Conservation (phyloP, 805 yeast genomes). For the Metschnikowia noctiluminum region DNA sequence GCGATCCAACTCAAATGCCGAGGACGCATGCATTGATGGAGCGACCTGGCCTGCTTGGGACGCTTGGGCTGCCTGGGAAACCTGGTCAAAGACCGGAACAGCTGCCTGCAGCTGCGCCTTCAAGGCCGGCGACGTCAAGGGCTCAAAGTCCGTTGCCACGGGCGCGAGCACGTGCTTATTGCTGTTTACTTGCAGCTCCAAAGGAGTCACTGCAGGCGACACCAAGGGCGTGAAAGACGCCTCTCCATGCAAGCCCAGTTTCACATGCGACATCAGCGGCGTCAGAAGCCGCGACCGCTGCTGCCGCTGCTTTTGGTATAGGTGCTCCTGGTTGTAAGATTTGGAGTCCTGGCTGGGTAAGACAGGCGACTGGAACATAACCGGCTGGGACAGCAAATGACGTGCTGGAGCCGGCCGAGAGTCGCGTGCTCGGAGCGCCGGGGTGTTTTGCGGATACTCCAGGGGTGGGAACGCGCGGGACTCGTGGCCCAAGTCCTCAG, state of each 20-base stretch:
- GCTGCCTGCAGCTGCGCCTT: conserved; percentile 37
- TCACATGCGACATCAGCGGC: conserved; percentile 3
- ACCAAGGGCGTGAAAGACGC: conserved; percentile 67
- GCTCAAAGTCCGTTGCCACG: conserved; percentile 35
- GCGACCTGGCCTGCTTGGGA: too few relatives aligned
- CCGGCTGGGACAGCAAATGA: neutral
- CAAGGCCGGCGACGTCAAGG: conserved; percentile 69
- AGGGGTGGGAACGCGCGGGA: conserved; percentile 20
- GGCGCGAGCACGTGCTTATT: conserved; percentile 13
- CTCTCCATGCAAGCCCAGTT: conserved; percentile 32
- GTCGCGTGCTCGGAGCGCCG: conserved; percentile 12
- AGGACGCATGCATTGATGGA: too few relatives aligned
- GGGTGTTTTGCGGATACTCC: conserved; percentile 18
- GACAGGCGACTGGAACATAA: conserved; percentile 28
- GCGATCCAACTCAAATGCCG: too few relatives aligned
- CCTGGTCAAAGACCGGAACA: neutral
- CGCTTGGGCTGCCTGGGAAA: too few relatives aligned
- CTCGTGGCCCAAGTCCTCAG: conserved; percentile 13
- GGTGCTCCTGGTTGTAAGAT: conserved; percentile 41
- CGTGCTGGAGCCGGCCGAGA: neutral
- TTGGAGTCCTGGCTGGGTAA: conserved; percentile 41
- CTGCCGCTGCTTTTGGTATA: conserved; percentile 30
- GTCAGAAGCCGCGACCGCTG: conserved; percentile 16
- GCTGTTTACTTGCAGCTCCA: conserved; percentile 36
- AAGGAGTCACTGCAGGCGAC: conserved; percentile 72